phyloP scores from a whole-genome alignment of 768 basidiomycete genomes.

The Porphyrellus cyaneotinctus region DNA sequence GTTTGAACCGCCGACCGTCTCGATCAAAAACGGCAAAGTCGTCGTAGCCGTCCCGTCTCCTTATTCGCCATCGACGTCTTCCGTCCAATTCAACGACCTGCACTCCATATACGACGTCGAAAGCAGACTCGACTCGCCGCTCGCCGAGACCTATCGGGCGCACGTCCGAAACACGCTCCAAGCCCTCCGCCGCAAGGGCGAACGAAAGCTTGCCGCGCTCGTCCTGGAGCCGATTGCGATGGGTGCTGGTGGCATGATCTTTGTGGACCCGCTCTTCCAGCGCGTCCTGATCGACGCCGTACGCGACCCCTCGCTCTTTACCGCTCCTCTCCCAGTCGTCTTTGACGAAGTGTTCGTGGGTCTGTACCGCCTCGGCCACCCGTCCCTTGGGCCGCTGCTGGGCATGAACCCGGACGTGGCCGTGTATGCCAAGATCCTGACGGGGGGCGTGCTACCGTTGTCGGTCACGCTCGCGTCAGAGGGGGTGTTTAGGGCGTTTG shows the following conservation, averaged over 20 bases:
- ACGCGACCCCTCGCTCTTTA: conserved; percentile 42
- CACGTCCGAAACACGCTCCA: conserved; percentile 55
- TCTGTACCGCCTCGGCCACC: conserved; percentile 79
- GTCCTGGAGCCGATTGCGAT: conserved; percentile 90
- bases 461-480: conserved; percentile 80
- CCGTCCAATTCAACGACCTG: conserved; percentile 39
- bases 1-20: conserved; percentile 85
- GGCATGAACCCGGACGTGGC: conserved; percentile 81
- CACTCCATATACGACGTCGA: conserved; percentile 68
- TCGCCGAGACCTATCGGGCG: conserved; percentile 59
- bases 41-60: conserved; percentile 52
- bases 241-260: conserved; percentile 96
- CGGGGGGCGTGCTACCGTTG: conserved; percentile 87
- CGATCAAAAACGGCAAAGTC: conserved; percentile 57
- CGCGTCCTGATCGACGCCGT: conserved; percentile 79
- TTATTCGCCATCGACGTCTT: conserved; percentile 31
- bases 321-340: conserved; percentile 74
- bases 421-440: conserved; percentile 90
- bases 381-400: conserved; percentile 60
- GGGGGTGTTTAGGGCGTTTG: conserved; percentile 77
- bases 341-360: conserved; percentile 97
- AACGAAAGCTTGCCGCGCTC: conserved; percentile 59
- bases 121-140: conserved; percentile 50
- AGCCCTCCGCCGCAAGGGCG: conserved; percentile 38
- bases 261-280: conserved; percentile 96